phyloP scores from a whole-genome alignment of 805 yeast genomes.

The Metschnikowia bowlesiae region DNA sequence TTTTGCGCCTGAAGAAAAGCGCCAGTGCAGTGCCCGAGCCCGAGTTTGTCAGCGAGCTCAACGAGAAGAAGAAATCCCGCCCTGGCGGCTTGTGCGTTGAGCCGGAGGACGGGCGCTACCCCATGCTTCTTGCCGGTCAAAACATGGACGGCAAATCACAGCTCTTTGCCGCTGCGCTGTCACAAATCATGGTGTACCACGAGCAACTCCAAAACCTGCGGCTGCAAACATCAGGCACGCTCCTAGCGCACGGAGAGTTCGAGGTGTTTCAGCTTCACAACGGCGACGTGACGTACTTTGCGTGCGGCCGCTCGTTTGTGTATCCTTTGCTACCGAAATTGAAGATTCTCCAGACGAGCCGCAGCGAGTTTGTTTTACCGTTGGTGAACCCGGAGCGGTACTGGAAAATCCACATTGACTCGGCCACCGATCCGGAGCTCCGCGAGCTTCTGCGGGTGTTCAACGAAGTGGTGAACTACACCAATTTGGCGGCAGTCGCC shows the following conservation, averaged over 20 bases:
- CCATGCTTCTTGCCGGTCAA: slow-evolving; percentile 13
- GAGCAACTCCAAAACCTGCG: slow-evolving; percentile 22
- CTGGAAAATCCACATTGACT: slow-evolving; percentile 52
- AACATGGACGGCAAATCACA: slow-evolving; percentile 35
- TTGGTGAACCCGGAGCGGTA: slow-evolving; percentile 71
- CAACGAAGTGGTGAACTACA: slow-evolving; percentile 36
- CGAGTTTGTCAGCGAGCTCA: slow-evolving; percentile 24
- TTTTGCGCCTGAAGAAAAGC: slow-evolving; percentile 35
- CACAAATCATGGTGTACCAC: slow-evolving; percentile 35
- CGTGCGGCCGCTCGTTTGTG: slow-evolving; percentile 62
- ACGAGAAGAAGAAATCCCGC: slow-evolving; percentile 21
- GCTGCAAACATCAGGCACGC: slow-evolving; percentile 32
- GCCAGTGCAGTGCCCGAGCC: slow-evolving; percentile 20
- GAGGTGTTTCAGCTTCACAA: slow-evolving; percentile 57
- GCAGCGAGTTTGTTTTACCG: slow-evolving; percentile 53
- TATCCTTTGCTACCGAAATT: slow-evolving; percentile 70
- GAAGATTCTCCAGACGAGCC: slow-evolving; percentile 48
- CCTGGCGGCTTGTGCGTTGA: neutral
- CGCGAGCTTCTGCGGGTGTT: slow-evolving; percentile 34
- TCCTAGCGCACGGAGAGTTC: slow-evolving; percentile 58
- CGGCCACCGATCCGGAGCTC: slow-evolving; percentile 26
- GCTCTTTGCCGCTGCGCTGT: slow-evolving; percentile 28
- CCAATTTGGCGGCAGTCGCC: slow-evolving; percentile 29
- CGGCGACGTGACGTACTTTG: slow-evolving; percentile 54
- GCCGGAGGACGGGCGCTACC: slow-evolving; percentile 9